Evolutionary conservation across 2,329 filamentous ascomycete species (phyloP).

Genomic region (Lasiodiplodia hormozganensis): DNA sequence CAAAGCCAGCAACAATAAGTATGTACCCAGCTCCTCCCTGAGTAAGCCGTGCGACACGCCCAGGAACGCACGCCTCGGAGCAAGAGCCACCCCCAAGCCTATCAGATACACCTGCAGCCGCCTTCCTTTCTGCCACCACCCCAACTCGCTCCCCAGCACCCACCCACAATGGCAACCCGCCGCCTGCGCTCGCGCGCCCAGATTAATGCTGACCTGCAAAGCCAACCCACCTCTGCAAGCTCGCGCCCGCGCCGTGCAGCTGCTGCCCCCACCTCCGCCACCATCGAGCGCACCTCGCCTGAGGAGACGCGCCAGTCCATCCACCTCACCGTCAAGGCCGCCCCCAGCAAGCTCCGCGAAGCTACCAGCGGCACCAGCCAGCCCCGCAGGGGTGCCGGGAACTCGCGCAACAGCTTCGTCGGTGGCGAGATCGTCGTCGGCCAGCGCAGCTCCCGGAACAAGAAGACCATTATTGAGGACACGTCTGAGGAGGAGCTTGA

Average conservation of each 20-base stretch:
- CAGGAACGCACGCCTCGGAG: slow-evolving; percentile 21
- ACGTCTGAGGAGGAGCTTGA: slow-evolving; percentile 50
- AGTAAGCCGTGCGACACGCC: slow-evolving; percentile 27
- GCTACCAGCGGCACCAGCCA: slow-evolving; percentile 48
- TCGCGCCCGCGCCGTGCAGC: slow-evolving; percentile 47
- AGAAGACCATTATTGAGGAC: slow-evolving; percentile 48
- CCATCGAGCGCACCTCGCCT: slow-evolving; percentile 47
- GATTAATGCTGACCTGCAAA: slow-evolving; percentile 38
- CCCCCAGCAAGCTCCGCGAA: slow-evolving; percentile 56
- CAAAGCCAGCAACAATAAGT: slow-evolving; percentile 27
- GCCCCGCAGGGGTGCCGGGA: slow-evolving; percentile 38
- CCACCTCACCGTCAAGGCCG: slow-evolving; percentile 58
- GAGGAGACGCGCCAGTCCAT: slow-evolving; percentile 54
- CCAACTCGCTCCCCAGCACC: slow-evolving; percentile 8
- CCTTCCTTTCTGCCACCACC: slow-evolving; percentile 13
- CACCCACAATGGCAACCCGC: slow-evolving; percentile 39
- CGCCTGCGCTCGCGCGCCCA: slow-evolving; percentile 47
- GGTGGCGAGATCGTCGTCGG: slow-evolving; percentile 41
- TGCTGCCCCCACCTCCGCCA: slow-evolving; percentile 36
- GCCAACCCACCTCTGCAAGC: slow-evolving; percentile 43
- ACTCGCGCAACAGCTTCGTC: slow-evolving; percentile 36
- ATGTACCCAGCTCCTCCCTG: slow-evolving; percentile 22
- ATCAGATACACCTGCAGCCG: slow-evolving; percentile 24
- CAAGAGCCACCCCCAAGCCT: slow-evolving; percentile 28
- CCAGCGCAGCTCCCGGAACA: slow-evolving; percentile 47